Evolutionary conservation across 192 early-diverging fungal genomes (phyloP), one percentile per base, ranked within the genome.

Genomic region (Coemansia sp.): DNA sequence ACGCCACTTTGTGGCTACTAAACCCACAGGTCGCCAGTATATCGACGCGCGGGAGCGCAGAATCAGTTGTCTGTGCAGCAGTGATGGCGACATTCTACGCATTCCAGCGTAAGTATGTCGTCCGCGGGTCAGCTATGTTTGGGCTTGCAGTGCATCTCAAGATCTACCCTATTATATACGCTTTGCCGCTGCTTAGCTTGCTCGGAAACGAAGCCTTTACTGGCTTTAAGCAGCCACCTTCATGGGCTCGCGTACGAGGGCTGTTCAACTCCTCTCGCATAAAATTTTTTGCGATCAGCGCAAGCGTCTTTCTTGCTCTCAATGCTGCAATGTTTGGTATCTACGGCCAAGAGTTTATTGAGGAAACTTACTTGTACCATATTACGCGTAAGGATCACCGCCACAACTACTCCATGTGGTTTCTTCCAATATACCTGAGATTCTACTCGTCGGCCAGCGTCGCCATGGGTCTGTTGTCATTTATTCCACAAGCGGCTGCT

Each of bases 341-440:
- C 78, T 92, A 97, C 62, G 93, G 92, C 21, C 50, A 82, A 53
- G 90, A 93, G 59, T 97, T 98, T 71, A 52, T 99, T 28, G 75
- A 94, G 28, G 88, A 97, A 60, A 94, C 95, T 0, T 97, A 94
- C 66, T 59, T 97, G 30, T 99, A 98, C 65, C 97, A 99, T 74
- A 68, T 97, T 48, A 91, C 87, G 0, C 90, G 97, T 65, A 93
- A 93, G 74, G 97, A 99, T 76, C 97, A 97, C 64, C 90, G 97
- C 4, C 97, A 99, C 82, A 99, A 99, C 81, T 99, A 97, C 72
- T 97, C 96, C 1, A 69, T 91, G 49, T 99, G 95, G 86, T 99
- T 96, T 61, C 93, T 97, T 64, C 88, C 93, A 41, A 92, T 99
- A 30, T 99, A 98, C 58, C 82, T 99, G 24, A 84, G 82, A 0